A percentile compares a stretch with the other conserved stretches of the same genome.
phyloP scores from a whole-genome alignment of 345 rosid species.

The Euclidium syriacum region DNA sequence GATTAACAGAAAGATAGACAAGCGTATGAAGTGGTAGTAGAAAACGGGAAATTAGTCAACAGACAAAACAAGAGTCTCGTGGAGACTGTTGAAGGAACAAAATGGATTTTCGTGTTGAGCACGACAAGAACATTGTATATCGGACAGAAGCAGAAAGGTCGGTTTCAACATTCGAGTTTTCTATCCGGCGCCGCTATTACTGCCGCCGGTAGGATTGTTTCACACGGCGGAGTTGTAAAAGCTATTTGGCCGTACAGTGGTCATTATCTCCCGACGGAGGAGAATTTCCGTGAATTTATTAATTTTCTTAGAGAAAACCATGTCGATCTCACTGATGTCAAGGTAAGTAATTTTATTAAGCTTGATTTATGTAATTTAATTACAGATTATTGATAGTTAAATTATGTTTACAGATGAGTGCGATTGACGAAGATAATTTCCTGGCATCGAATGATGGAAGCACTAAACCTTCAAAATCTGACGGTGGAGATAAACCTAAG shows the following conservation, averaged over 20 bases:
- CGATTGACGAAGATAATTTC: slow-evolving; percentile 61
- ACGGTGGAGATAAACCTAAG: slow-evolving; percentile 14
- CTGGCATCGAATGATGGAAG: slow-evolving; percentile 6
- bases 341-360: slow-evolving; percentile 41
- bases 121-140: slow-evolving; percentile 48
- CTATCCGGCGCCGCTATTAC: slow-evolving; percentile 72
- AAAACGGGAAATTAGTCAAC: slow-evolving; percentile 49
- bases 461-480: slow-evolving; percentile 14
- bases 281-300: slow-evolving; percentile 76
- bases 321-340: slow-evolving; percentile 73
- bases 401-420: slow-evolving; percentile 42
- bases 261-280: slow-evolving; percentile 93
- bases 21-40: slow-evolving; percentile 51
- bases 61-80: slow-evolving; percentile 32
- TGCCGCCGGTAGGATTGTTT: slow-evolving; percentile 66
- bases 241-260: slow-evolving; percentile 98
- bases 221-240: slow-evolving; percentile 45
- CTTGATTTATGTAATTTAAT: too few relatives aligned
- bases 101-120: slow-evolving; percentile 76
- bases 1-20: slow-evolving; percentile 55
- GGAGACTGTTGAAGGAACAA: slow-evolving; percentile 46
- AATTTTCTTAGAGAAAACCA: slow-evolving; percentile 55
- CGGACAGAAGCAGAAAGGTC: slow-evolving; percentile 56
- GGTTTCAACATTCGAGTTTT: slow-evolving; percentile 81
- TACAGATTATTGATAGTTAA: neutral